Percentiles rank a stretch among this genome's conserved stretches.
These are phyloP conservation scores for Mortierella antarctica DNA, from an alignment of 192 early-diverging fungal genomes.

Conservation along the genomic window DNA sequence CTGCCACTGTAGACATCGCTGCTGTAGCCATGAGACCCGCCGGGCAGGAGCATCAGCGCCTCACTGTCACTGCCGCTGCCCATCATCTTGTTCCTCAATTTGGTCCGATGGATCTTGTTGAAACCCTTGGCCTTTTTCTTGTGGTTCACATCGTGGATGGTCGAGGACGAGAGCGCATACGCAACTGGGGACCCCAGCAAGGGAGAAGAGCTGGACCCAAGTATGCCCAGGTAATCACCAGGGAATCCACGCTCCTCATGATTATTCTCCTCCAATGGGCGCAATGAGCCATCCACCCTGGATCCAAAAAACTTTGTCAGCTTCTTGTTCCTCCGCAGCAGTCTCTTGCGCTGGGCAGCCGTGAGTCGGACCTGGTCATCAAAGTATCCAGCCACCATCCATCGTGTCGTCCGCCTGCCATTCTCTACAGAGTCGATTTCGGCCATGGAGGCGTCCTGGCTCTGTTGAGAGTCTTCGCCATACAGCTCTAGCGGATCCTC, in stretches of 20 bases:
- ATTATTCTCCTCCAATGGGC: constrained; percentile 20
- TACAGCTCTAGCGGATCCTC: constrained; percentile 8
- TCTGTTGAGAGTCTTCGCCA: not conserved
- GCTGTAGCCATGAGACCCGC: no score
- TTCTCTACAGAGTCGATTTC: constrained; percentile 28
- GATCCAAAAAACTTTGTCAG: constrained; percentile 53
- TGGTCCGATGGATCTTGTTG: constrained; percentile 3
- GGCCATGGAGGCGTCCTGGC: not conserved
- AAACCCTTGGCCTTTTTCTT: constrained; percentile 12
- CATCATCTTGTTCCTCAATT: constrained; percentile 3
- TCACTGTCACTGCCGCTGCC: constrained; percentile 5
- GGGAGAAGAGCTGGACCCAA: constrained; percentile 8
- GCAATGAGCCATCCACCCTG: constrained; percentile 39
- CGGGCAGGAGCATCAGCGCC: constrained; percentile 5
- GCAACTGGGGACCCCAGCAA: constrained; percentile 22
- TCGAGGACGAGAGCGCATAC: constrained; percentile 44
- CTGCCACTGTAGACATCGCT: not conserved
- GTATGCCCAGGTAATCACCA: not conserved
- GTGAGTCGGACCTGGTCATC: constrained; percentile 45
- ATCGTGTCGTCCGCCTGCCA: constrained; percentile 31
- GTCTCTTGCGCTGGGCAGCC: constrained; percentile 34
- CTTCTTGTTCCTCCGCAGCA: constrained; percentile 47
- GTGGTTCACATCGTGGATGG: constrained; percentile 27
- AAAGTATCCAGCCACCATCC: constrained; percentile 53
- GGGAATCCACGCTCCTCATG: not conserved